These are phyloP conservation scores for Phyllosticta citrichinensis DNA, from an alignment of 2,329 filamentous ascomycete species.

Conservation along the genomic window DNA sequence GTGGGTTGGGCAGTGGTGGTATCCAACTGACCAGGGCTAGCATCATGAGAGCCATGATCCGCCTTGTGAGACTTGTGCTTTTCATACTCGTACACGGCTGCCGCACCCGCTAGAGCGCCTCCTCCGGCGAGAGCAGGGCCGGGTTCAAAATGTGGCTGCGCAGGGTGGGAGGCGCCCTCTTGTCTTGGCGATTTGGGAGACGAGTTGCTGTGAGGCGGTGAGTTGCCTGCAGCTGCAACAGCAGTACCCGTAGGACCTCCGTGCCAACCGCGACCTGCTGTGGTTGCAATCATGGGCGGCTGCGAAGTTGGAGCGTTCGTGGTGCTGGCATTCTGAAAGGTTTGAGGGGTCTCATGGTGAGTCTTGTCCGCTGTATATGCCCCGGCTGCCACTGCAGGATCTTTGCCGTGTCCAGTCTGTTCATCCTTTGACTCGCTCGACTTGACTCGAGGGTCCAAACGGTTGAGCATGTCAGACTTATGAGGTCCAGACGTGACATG, in stretches of 20 bases:
- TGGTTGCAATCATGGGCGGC: background rate
- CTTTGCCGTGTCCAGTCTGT: constrained; percentile 17
- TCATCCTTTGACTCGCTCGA: constrained; percentile 11
- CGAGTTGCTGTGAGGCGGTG: background rate
- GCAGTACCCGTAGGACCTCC: constrained; percentile 1
- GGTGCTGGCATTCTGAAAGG: background rate
- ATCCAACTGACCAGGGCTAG: background rate
- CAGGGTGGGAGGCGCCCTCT: background rate
- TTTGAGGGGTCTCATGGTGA: constrained; percentile 4
- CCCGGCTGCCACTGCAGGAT: constrained; percentile 16
- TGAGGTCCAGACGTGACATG: constrained; percentile 16
- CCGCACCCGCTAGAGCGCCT: constrained; percentile 19
- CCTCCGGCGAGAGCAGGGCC: constrained; percentile 24
- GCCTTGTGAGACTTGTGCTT: constrained; percentile 4
- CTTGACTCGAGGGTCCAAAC: constrained; percentile 21
- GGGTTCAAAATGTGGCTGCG: constrained; percentile 21
- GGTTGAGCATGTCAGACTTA: constrained; percentile 16
- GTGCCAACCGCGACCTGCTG: background rate
- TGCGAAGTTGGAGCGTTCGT: background rate
- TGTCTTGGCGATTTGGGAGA: background rate
- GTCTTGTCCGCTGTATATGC: constrained; percentile 1
- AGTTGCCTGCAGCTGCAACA: background rate
- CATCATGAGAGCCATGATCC: background rate
- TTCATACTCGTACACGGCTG: constrained; percentile 7
- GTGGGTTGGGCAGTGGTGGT: background rate